Base-by-base conservation (phyloP, 768 basidiomycete species). In the Obba rivulosa region DNA sequence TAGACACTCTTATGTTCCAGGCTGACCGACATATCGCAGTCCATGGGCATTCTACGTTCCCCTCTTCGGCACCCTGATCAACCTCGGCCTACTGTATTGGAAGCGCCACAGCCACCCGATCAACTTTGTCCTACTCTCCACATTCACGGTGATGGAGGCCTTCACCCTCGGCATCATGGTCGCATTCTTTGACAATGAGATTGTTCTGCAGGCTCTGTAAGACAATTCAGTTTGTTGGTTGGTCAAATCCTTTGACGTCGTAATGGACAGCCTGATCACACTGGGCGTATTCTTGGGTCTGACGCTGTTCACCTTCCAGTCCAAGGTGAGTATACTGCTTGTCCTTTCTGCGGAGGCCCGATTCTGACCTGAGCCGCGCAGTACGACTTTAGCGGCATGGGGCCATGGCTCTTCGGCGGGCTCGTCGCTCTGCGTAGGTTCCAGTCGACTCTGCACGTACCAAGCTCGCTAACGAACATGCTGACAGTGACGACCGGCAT, bases 351-450 rank as follows among this genome's bases (percentile, higher is more conserved):
- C 24, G 11, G 41, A 37, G 18, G 10, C 18, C 21, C 41, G 3
- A 37, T 48, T 34, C 52, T 18, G 16, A 17, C 39, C 13, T 4
- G 11, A 23, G 4, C 41, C 17, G 44, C 36, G 0, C 56, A 91
- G 87, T 96, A 92, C 68, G 94, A 98, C 70, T 97, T 99, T 69
- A 86, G 84, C 11, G 88, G 88, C 45, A 80, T 96, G 72, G 93
- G 83, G 0, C 89, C 94, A 1, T 95, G 86, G 80, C 75, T 97
- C 23, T 94, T 93, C 56, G 90, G 79, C 16, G 86, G 80, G 41
- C 74, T 96, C 46, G 71, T 92, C 52, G 92, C 91, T 7, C 68
- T 95, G 43, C 47, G 87, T 89, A 68, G 21, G 81, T 63, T 17
- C 28, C 8, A 1, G 21, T 48, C 17, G 18, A 21, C 47, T 40